phyloP scores from a whole-genome alignment of 1,284 basidiomycete species.

The Trametes polyzona region DNA sequence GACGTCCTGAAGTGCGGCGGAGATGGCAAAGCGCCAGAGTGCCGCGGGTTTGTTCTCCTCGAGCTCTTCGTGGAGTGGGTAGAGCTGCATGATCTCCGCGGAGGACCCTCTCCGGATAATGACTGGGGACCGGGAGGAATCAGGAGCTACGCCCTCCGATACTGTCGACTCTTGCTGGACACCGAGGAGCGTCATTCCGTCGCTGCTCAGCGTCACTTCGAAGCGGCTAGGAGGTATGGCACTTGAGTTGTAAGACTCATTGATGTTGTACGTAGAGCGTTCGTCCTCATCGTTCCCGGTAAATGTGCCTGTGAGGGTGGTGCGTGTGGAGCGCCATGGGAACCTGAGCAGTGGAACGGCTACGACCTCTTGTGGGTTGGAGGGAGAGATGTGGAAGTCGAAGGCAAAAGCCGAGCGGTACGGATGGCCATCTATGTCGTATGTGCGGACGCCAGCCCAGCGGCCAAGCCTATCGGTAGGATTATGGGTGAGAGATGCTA shows the following conservation, averaged over 20 bases:
- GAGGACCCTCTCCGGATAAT: conserved; percentile 18
- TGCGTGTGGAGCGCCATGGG: conserved; percentile 7
- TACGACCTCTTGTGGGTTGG: background rate
- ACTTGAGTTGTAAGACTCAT: background rate
- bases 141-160: background rate
- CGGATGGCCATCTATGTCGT: background rate
- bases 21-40: conserved; percentile 32
- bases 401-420: background rate
- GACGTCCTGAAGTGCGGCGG: conserved; percentile 19
- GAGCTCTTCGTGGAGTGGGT: conserved; percentile 25
- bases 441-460: conserved; percentile 4
- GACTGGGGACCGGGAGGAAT: conserved; percentile 1
- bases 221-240: background rate
- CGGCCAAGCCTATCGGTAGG: conserved; percentile 5
- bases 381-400: background rate
- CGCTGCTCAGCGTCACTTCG: conserved; percentile 2
- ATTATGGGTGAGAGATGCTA: background rate
- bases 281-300: background rate
- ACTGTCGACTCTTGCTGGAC: background rate
- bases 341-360: background rate
- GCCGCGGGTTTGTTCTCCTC: conserved; percentile 20
- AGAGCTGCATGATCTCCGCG: conserved; percentile 22
- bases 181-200: conserved; percentile 3
- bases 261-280: background rate
- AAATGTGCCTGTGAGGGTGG: background rate